A percentile compares a stretch with the other conserved stretches of the same genome.
These are phyloP conservation scores for Crithidia expoeki DNA, from an alignment of 208 protist genomes.

Conservation along the genomic window DNA sequence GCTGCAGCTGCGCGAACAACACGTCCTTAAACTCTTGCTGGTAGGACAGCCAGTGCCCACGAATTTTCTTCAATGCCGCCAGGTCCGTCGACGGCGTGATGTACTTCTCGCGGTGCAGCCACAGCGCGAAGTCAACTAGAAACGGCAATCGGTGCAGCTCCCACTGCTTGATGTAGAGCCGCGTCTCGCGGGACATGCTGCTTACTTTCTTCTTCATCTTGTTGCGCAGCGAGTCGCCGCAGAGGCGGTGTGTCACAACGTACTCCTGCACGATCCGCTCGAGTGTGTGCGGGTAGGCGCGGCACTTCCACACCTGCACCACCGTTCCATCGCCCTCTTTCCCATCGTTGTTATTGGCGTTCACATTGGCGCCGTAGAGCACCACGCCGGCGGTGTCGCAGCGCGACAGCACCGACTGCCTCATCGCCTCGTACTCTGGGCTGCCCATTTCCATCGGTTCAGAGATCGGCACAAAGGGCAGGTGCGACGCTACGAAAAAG, in stretches of 20 bases:
- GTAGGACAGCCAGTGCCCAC: slow-evolving; percentile 62
- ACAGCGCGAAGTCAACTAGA: slow-evolving; percentile 63
- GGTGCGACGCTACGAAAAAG: slow-evolving; percentile 48
- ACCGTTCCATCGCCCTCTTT: slow-evolving; percentile 34
- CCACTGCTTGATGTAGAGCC: slow-evolving; percentile 56
- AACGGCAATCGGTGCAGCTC: slow-evolving; percentile 55
- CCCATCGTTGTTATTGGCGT: slow-evolving; percentile 2
- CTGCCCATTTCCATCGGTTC: slow-evolving; percentile 36
- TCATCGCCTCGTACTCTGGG: slow-evolving; percentile 43
- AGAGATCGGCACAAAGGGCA: slow-evolving; percentile 37
- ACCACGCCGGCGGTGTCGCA: slow-evolving; percentile 69
- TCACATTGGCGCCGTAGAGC: slow-evolving; percentile 56
- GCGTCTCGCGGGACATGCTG: slow-evolving; percentile 46
- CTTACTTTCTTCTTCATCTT: slow-evolving; percentile 68
- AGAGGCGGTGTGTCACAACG: slow-evolving; percentile 69
- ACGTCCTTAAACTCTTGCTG: slow-evolving; percentile 46
- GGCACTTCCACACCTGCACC: slow-evolving; percentile 80
- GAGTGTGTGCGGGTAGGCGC: slow-evolving; percentile 51
- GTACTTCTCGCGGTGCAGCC: slow-evolving; percentile 65
- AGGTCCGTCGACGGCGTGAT: slow-evolving; percentile 58
- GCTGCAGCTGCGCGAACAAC: slow-evolving; percentile 7
- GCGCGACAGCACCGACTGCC: slow-evolving; percentile 38
- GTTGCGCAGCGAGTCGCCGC: slow-evolving; percentile 39
- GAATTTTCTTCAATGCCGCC: slow-evolving; percentile 44
- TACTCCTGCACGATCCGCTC: slow-evolving; percentile 78